A percentile compares a stretch with the other conserved stretches of the same genome.
Evolutionary conservation across 768 basidiomycete species (phyloP).

Genomic region (Rhizopogon rudus): DNA sequence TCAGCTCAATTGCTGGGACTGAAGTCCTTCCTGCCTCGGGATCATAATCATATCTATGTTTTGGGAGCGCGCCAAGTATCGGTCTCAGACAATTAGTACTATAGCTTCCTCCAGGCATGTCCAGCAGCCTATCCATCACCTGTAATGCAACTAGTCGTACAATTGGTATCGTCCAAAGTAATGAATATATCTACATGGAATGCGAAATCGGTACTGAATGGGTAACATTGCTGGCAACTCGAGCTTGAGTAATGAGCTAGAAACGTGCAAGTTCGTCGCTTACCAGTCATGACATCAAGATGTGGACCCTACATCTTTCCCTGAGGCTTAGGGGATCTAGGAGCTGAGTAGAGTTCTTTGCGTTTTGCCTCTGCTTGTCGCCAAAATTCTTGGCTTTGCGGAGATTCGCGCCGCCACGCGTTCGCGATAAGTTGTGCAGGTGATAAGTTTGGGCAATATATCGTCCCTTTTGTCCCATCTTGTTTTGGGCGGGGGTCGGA

Average conservation of each 20-base stretch:
- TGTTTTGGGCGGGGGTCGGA: slow-evolving; percentile 31
- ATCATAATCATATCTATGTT: slow-evolving; percentile 19
- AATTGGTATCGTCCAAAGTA: slow-evolving; percentile 18
- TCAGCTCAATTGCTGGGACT: slow-evolving; percentile 9
- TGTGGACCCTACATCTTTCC: slow-evolving; percentile 47
- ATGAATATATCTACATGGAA: slow-evolving; percentile 26
- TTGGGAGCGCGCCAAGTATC: slow-evolving; percentile 11
- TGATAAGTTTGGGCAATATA: slow-evolving; percentile 30
- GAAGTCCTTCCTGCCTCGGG: slow-evolving; percentile 2
- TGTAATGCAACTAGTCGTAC: slow-evolving; percentile 18
- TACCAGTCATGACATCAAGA: slow-evolving; percentile 15
- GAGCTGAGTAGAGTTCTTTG: slow-evolving; percentile 38
- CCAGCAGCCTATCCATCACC: slow-evolving; percentile 9
- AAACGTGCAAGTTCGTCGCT: slow-evolving; percentile 1
- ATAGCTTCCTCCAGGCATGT: slow-evolving; percentile 13
- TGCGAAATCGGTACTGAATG: slow-evolving; percentile 17
- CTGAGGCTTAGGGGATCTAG: slow-evolving; percentile 30
- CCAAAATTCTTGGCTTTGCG: slow-evolving; percentile 58
- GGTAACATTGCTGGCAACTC: neutral
- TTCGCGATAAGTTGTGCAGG: slow-evolving; percentile 63
- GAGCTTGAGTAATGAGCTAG: neutral
- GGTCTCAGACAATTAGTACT: slow-evolving; percentile 18
- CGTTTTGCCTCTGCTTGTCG: slow-evolving; percentile 46
- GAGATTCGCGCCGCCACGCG: slow-evolving; percentile 62
- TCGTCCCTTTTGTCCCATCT: slow-evolving; percentile 26